phyloP scores from a whole-genome alignment of 176 grass and related monocot species.

The Puccinellia tenuiflora region DNA sequence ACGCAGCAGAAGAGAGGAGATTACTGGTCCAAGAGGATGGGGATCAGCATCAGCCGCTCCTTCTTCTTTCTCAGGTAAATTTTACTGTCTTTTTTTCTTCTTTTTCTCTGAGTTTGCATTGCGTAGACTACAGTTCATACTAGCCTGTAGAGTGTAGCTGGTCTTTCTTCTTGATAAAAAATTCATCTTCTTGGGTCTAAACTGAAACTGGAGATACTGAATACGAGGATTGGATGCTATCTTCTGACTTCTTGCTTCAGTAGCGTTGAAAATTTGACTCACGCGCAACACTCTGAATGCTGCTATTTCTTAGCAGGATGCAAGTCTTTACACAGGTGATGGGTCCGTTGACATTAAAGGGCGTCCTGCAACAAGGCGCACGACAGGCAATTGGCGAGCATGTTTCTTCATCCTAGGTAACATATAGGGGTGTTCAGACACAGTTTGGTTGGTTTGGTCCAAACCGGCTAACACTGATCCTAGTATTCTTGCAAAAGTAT shows the following conservation, averaged over 20 bases:
- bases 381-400: constrained; percentile 62
- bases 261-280: neutral
- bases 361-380: constrained; percentile 26
- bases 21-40: constrained; percentile 17
- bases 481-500: neutral
- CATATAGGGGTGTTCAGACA: neutral
- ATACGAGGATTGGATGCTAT: neutral
- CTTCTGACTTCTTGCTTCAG: neutral
- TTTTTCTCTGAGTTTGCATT: neutral
- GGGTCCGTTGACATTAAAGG: constrained; percentile 52
- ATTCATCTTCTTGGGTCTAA: neutral
- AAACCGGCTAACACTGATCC: neutral
- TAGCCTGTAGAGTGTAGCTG: neutral
- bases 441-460: neutral
- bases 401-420: constrained; percentile 62
- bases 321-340: constrained; percentile 44
- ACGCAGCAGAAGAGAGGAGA: neutral
- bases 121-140: neutral
- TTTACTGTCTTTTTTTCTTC: neutral
- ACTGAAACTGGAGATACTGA: neutral
- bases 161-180: neutral
- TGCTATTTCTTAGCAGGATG: constrained; percentile 33
- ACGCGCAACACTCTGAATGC: neutral
- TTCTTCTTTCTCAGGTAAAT: constrained; percentile 9
- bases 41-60: constrained; percentile 16